phyloP scores from a whole-genome alignment of 179 eudicot genomes.

The Heliamphora pulchella region DNA sequence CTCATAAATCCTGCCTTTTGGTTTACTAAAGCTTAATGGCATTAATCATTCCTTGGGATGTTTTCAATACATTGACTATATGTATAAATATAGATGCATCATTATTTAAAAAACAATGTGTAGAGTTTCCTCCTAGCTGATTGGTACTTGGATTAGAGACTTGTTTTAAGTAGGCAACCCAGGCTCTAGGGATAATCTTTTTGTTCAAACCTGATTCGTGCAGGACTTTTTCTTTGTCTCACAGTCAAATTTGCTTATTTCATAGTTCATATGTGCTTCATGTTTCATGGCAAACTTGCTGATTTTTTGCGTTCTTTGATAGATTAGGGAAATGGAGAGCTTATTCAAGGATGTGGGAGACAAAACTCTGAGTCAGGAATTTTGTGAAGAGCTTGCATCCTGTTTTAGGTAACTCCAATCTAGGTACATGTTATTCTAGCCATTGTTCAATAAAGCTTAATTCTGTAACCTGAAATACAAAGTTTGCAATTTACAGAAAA shows the following conservation, averaged over 20 bases:
- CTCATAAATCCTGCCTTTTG: too few species aligned
- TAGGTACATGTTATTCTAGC: not conserved
- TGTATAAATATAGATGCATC: too few species aligned
- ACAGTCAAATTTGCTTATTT: not conserved
- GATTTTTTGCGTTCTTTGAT: constrained; percentile 2
- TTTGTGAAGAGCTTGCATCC: constrained; percentile 60
- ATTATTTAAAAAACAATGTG: too few species aligned
- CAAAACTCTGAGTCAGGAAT: constrained; percentile 37
- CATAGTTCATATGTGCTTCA: not conserved
- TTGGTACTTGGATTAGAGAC: not conserved
- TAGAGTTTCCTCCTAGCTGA: too few species aligned
- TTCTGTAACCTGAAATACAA: not conserved
- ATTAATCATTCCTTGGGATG: too few species aligned
- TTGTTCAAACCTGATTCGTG: not conserved
- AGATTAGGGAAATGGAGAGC: constrained; percentile 58
- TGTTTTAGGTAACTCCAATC: constrained; percentile 47
- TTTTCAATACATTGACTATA: too few species aligned
- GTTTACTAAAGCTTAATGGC: too few species aligned
- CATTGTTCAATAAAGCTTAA: not conserved
- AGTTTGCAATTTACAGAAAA: not conserved
- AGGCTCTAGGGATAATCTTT: not conserved
- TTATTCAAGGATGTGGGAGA: constrained; percentile 46
- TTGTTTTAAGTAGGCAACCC: not conserved
- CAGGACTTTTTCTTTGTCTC: not conserved
- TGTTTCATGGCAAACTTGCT: not conserved